Evolutionary conservation across 78 protist species (phyloP).

Genomic region (Dictyostelium firmibasis): DNA sequence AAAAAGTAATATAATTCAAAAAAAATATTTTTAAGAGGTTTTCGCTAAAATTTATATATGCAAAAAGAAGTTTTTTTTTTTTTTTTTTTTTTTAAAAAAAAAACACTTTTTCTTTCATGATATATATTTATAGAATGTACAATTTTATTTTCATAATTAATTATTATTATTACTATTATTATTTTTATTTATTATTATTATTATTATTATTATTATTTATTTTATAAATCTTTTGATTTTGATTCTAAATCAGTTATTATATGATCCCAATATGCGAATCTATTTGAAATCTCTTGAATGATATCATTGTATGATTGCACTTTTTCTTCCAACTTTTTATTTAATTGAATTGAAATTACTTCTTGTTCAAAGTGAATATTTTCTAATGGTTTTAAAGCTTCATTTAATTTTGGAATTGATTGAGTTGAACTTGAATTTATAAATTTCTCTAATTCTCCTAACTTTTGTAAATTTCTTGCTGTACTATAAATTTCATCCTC

Average conservation of each 20-base stretch:
- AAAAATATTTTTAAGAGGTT: no score
- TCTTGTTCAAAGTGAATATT: constrained; percentile 60
- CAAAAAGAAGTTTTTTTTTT: neutral
- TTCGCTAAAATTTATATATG: no score
- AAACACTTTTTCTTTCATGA: no score
- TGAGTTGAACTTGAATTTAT: constrained; percentile 17
- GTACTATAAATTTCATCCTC: constrained; percentile 45
- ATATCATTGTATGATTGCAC: constrained; percentile 73
- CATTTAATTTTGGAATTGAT: neutral
- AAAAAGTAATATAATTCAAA: neutral
- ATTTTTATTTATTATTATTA: neutral
- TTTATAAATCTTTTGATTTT: neutral
- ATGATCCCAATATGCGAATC: constrained; percentile 55
- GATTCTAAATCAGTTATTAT: constrained; percentile 9
- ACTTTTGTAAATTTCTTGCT: constrained; percentile 33
- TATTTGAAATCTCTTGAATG: constrained; percentile 32
- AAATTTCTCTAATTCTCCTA: constrained; percentile 51
- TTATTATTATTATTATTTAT: neutral
- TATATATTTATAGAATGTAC: neutral
- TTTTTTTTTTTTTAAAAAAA: no score
- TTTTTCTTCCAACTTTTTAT: constrained; percentile 58
- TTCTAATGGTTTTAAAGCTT: constrained; percentile 42
- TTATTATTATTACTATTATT: neutral
- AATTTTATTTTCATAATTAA: no score
- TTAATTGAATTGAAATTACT: constrained; percentile 38